Conservation (phyloP, 202 grass and related monocot genomes). For the Dendrocalamus latiflorus region DNA sequence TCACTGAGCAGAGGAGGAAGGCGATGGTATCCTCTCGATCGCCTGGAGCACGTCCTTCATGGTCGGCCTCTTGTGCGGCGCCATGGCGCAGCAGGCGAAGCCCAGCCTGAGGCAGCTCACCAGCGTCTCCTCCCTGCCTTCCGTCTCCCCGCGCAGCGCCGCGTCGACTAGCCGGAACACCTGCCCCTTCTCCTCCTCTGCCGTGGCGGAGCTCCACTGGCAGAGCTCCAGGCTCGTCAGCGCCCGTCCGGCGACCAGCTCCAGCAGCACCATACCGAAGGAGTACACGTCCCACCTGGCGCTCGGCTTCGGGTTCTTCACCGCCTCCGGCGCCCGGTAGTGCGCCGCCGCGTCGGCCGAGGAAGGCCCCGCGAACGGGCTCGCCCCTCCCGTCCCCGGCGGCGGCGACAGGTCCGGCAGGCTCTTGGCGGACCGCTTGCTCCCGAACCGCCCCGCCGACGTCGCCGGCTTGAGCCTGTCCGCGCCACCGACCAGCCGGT, state of each 20-base stretch:
- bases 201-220: too few relatives aligned
- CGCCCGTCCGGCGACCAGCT: slow-evolving; percentile 68
- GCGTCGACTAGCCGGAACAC: slow-evolving; percentile 46
- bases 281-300: background rate
- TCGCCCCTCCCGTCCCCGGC: background rate
- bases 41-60: slow-evolving; percentile 66
- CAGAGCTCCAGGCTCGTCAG: slow-evolving; percentile 57
- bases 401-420: too few relatives aligned
- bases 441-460: too few relatives aligned
- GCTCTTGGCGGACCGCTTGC: slow-evolving; percentile 62
- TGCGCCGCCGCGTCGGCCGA: slow-evolving; percentile 21
- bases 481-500: too few relatives aligned
- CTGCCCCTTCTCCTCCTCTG: slow-evolving; percentile 22
- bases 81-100: slow-evolving; percentile 59
- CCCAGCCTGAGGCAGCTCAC: slow-evolving; percentile 66
- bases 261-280: slow-evolving; percentile 67
- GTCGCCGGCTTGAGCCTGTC: too few relatives aligned
- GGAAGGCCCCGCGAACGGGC: slow-evolving; percentile 36
- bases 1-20: background rate
- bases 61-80: slow-evolving; percentile 60
- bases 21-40: slow-evolving; percentile 55
- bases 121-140: slow-evolving; percentile 57
- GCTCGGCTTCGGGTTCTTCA: too few relatives aligned
- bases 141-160: slow-evolving; percentile 47
- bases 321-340: slow-evolving; percentile 68